Evolutionary conservation across 208 protist genomes (phyloP).

Genomic region (Herpetomonas tarakana): DNA sequence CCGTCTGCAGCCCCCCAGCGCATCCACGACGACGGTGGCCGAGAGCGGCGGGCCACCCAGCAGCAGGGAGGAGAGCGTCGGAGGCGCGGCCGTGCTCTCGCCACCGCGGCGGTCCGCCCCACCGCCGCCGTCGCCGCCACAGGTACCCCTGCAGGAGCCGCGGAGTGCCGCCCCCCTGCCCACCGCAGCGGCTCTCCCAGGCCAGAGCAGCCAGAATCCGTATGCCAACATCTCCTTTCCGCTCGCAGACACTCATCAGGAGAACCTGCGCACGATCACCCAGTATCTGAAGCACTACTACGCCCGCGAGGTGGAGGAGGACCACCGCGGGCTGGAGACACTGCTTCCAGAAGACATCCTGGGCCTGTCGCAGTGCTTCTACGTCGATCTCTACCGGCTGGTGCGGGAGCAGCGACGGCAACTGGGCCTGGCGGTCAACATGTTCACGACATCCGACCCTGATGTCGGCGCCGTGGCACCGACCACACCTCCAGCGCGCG

Average conservation of each 20-base stretch:
- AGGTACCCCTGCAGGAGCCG: background rate
- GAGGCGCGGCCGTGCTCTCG: too few species aligned
- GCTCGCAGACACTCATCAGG: slow-evolving; percentile 17
- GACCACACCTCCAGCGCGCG: background rate
- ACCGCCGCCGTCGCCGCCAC: background rate
- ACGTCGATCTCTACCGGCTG: slow-evolving; percentile 62
- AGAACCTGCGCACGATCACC: slow-evolving; percentile 45
- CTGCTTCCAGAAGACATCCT: slow-evolving; percentile 66
- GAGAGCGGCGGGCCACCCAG: too few species aligned
- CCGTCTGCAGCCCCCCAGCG: too few species aligned
- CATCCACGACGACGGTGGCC: too few species aligned
- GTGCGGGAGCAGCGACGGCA: slow-evolving; percentile 38
- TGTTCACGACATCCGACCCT: slow-evolving; percentile 53
- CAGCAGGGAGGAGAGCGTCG: too few species aligned
- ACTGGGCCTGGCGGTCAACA: slow-evolving; percentile 31
- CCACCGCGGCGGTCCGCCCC: background rate
- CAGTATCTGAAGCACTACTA: slow-evolving; percentile 74
- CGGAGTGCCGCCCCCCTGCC: background rate
- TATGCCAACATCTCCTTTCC: background rate
- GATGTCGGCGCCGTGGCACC: background rate
- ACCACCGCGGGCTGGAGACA: slow-evolving; percentile 49
- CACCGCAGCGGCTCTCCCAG: background rate
- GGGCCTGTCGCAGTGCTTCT: slow-evolving; percentile 69
- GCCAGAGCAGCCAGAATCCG: background rate
- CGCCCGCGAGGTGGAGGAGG: slow-evolving; percentile 49